Evolutionary conservation across 768 basidiomycete species (phyloP).

Genomic region (Rhizopogon salebrosus): DNA sequence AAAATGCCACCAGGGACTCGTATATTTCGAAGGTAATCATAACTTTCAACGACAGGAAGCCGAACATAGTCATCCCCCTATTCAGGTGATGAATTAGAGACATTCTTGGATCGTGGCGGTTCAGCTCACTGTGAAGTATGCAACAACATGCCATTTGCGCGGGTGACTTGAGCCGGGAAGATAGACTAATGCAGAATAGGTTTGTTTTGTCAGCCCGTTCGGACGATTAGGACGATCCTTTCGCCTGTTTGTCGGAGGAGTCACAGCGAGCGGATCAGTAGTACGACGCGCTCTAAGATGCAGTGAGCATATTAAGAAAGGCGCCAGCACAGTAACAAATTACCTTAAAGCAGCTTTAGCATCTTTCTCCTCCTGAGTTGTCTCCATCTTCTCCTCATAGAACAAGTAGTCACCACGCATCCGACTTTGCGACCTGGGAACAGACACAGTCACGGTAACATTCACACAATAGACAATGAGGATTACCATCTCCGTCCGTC

Average conservation of each 20-base stretch:
- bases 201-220: conserved; percentile 82
- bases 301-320: conserved; percentile 9
- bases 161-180: conserved; percentile 51
- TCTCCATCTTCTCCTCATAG: conserved; percentile 81
- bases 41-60: conserved; percentile 70
- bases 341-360: conserved; percentile 76
- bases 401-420: conserved; percentile 82
- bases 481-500: conserved; percentile 73
- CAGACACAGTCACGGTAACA: conserved; percentile 1
- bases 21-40: conserved; percentile 65
- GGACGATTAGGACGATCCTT: conserved; percentile 76
- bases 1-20: conserved; percentile 70
- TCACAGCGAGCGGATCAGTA: conserved; percentile 53
- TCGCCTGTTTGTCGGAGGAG: conserved; percentile 58
- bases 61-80: conserved; percentile 66
- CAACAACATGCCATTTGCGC: conserved; percentile 80
- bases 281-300: conserved; percentile 47
- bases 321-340: conserved; percentile 8
- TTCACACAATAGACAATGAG: not conserved
- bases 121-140: conserved; percentile 66
- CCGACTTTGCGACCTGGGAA: conserved; percentile 71
- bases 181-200: conserved; percentile 73
- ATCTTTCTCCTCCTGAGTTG: conserved; percentile 73
- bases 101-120: not conserved
- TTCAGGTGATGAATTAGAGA: conserved; percentile 2